A percentile compares a stretch with the other conserved stretches of the same genome.
These are phyloP conservation scores for Cryptosporidium parvum DNA, from an alignment of 169 alveolate species.

Conservation along the genomic window DNA sequence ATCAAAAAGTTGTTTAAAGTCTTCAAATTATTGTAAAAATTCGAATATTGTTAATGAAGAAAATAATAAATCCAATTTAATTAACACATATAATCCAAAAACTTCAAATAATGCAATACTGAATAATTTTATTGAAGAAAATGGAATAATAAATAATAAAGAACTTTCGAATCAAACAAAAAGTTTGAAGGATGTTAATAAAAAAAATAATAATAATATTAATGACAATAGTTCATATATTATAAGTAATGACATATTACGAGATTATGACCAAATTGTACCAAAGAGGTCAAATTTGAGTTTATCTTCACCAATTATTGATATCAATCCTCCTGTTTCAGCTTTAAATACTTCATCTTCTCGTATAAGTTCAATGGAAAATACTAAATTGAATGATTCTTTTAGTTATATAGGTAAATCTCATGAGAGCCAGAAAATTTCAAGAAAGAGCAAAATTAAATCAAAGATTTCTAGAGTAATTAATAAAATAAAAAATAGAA, in stretches of 20 bases:
- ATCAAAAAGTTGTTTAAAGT: neutral
- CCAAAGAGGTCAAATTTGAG: neutral
- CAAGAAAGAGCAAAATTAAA: constrained; percentile 36
- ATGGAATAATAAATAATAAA: neutral
- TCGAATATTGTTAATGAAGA: neutral
- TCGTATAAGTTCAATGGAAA: constrained; percentile 5
- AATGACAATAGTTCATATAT: neutral
- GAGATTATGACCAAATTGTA: constrained; percentile 4
- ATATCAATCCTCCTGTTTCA: neutral
- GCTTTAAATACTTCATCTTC: constrained; percentile 22
- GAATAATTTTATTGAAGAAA: neutral
- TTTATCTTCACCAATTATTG: neutral
- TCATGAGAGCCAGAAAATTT: neutral
- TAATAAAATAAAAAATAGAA: neutral
- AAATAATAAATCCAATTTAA: neutral
- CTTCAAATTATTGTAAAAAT: neutral
- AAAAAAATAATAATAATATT: neutral
- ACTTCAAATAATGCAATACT: neutral
- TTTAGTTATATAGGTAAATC: neutral
- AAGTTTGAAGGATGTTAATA: neutral
- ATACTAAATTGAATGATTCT: neutral
- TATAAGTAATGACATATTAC: neutral
- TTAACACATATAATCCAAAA: neutral
- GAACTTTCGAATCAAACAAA: neutral
- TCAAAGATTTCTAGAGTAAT: constrained; percentile 8